Conservation (phyloP, 495 filamentous ascomycete genomes). For the Pseudoneurospora amorphoporcata region DNA sequence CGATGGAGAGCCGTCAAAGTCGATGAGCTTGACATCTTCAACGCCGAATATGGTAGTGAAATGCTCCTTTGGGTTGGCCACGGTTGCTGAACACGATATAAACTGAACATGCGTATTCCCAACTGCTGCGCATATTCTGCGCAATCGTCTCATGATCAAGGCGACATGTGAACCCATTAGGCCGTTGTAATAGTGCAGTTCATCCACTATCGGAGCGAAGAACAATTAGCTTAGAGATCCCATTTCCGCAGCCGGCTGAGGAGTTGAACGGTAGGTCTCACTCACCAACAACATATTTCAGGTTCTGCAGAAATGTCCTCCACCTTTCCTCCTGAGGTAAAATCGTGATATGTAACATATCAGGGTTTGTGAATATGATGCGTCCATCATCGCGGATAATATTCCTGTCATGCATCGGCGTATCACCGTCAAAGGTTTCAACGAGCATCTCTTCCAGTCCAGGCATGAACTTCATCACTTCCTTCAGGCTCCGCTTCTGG, state of each 20-base stretch:
- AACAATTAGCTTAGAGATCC: neutral
- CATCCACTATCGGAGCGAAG: conserved; percentile 41
- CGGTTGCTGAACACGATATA: conserved; percentile 93
- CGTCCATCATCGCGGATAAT: conserved; percentile 77
- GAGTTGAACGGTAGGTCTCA: neutral
- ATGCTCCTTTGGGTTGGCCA: conserved; percentile 87
- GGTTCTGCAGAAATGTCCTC: conserved; percentile 78
- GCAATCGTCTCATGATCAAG: conserved; percentile 84
- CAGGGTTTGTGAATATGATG: conserved; percentile 96
- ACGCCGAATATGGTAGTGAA: conserved; percentile 93
- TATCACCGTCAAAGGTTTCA: conserved; percentile 96
- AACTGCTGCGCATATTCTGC: conserved; percentile 82
- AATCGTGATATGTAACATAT: conserved; percentile 95
- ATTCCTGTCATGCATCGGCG: conserved; percentile 67
- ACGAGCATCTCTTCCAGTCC: conserved; percentile 65
- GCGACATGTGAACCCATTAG: conserved; percentile 90
- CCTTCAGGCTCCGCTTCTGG: conserved; percentile 79
- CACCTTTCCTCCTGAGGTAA: conserved; percentile 85
- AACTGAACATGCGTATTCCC: conserved; percentile 87
- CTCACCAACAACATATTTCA: conserved; percentile 77
- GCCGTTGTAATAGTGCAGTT: conserved; percentile 95
- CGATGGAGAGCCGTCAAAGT: conserved; percentile 89
- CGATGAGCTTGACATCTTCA: conserved; percentile 60
- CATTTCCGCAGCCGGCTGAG: neutral
- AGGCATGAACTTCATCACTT: conserved; percentile 70